Evolutionary conservation across 1,284 basidiomycete genomes (phyloP), one percentile per base, ranked within the genome.

Genomic region (Pseudomicrostroma phylloplanum): DNA sequence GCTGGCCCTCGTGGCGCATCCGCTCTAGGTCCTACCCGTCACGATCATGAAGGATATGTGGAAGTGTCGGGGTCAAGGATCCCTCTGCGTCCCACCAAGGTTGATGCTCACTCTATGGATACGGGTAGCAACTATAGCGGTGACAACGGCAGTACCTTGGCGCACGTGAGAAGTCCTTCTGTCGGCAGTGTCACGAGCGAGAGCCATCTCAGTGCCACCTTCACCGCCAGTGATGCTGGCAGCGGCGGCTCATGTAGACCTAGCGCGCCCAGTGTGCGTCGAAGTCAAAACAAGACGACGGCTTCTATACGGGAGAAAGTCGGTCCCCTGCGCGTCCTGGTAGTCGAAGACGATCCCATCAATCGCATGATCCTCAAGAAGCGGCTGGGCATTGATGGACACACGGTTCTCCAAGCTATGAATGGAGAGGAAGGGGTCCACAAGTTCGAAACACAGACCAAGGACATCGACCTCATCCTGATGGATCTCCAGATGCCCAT

Each of bases 401-500:
- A 91, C 71, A 81, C 76, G 12, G 87, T 90, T 1, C 81, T 87
- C 25, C 84, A 85, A 55, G 86, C 86, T 0, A 86, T 85, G 2
- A 90, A 91, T 70, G 89, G 90, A 6, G 88, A 89, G 78, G 88
- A 91, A 74, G 87, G 86, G 0, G 81, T 90, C 1, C 86, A 88
- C 51, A 82, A 82, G 62, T 81, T 91, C 39, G 77, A 83, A 60
- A 71, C 78, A 0, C 88, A 91, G 74, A 82, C 83, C 43, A 65
- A 74, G 40, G 82, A 85, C 17, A 89, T 88, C 64, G 89, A 92
- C 75, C 85, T 84, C 56, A 82, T 91, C 19, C 81, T 92, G 59
- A 91, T 91, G 90, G 89, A 91, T 77, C 86, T 91, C 40, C 88
- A 90, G 75, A 91, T 91, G 89, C 89, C 89, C 0, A 87, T 91